A percentile compares a stretch with the other conserved stretches of the same genome.
phyloP scores from a whole-genome alignment of 176 grass and related monocot species.

The Musa acuminata region DNA sequence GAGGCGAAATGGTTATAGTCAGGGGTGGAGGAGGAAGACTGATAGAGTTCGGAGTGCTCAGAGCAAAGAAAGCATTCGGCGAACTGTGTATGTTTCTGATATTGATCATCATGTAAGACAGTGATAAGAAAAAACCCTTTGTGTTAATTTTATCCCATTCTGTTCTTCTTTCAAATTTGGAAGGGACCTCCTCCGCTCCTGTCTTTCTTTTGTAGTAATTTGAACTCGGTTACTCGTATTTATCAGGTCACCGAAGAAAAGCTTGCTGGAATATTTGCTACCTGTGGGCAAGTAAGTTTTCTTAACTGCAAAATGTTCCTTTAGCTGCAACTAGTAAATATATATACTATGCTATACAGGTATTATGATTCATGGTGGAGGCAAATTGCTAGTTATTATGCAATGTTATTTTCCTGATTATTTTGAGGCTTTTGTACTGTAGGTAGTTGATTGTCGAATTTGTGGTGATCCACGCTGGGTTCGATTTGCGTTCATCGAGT shows the following conservation, averaged over 20 bases:
- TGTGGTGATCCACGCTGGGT: conserved; percentile 82
- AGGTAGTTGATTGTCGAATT: conserved; percentile 94
- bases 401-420: background rate
- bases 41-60: conserved; percentile 37
- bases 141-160: background rate
- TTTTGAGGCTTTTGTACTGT: conserved; percentile 8
- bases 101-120: conserved; percentile 82
- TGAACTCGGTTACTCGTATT: no score
- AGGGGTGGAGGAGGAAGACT: conserved; percentile 35
- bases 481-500: conserved; percentile 92
- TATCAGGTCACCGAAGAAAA: conserved; percentile 86
- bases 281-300: conserved; percentile 61
- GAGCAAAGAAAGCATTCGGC: conserved; percentile 63
- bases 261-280: conserved; percentile 83
- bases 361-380: background rate
- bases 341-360: background rate
- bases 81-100: conserved; percentile 86
- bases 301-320: conserved; percentile 7
- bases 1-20: conserved; percentile 59
- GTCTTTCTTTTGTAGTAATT: no score
- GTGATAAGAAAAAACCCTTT: conserved; percentile 1
- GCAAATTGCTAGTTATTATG: conserved; percentile 7
- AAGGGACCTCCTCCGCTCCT: background rate
- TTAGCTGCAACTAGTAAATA: conserved; percentile 4
- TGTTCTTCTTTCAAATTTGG: conserved; percentile 5